Conservation (phyloP, 208 protist species). For the Wallacemonas sp. region DNA sequence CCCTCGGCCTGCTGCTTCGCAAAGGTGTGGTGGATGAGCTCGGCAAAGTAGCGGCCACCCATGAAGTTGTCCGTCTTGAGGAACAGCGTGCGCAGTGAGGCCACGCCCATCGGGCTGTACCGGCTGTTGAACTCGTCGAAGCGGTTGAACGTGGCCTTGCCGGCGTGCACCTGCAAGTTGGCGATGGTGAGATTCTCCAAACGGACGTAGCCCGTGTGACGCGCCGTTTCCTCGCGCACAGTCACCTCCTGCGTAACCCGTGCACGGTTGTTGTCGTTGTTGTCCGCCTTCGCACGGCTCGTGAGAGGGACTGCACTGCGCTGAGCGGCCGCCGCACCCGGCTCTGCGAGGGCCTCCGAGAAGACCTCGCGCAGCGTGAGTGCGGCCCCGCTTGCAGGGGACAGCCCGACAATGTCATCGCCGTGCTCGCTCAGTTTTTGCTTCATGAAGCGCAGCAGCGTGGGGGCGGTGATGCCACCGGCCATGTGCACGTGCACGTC, state of each 20-base stretch:
- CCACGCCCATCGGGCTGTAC: slow-evolving; percentile 75
- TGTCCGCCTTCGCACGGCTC: not conserved
- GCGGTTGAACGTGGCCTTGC: slow-evolving; percentile 82
- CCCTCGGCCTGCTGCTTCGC: slow-evolving; percentile 48
- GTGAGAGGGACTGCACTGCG: slow-evolving; percentile 17
- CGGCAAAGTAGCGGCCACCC: slow-evolving; percentile 88
- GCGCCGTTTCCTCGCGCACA: not conserved
- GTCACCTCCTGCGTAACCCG: not conserved
- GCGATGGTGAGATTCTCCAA: slow-evolving; percentile 71
- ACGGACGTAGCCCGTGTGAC: slow-evolving; percentile 3
- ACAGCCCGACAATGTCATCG: slow-evolving; percentile 76
- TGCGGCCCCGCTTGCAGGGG: slow-evolving; percentile 7
- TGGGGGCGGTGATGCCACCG: slow-evolving; percentile 70
- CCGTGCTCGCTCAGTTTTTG: slow-evolving; percentile 52
- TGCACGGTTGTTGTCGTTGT: not conserved
- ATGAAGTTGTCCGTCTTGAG: slow-evolving; percentile 91
- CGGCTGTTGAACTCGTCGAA: slow-evolving; percentile 91
- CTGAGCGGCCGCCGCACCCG: no score
- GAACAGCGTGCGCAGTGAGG: slow-evolving; percentile 69
- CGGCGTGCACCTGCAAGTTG: slow-evolving; percentile 81
- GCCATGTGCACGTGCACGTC: slow-evolving; percentile 89
- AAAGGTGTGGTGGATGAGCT: slow-evolving; percentile 71
- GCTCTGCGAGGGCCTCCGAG: slow-evolving; percentile 22
- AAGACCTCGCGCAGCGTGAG: slow-evolving; percentile 52
- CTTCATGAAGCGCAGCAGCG: slow-evolving; percentile 74